Percentiles rank a stretch among this genome's conserved stretches.
Evolutionary conservation across 2,329 filamentous ascomycete species (phyloP).

Genomic region (Immersiporthe knoxdaviesiana): DNA sequence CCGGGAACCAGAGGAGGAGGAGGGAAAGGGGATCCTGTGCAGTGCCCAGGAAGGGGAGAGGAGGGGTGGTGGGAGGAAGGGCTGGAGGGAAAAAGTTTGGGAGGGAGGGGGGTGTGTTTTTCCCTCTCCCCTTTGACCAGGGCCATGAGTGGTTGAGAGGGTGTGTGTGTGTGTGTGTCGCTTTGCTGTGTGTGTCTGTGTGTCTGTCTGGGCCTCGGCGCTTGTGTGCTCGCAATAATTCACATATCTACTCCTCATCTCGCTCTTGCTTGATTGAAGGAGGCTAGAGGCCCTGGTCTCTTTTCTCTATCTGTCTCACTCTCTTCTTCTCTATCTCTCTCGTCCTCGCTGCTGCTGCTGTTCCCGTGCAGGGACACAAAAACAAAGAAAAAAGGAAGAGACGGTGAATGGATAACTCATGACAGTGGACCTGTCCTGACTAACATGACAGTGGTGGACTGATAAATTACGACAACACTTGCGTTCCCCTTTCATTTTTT

Average conservation of each 20-base stretch:
- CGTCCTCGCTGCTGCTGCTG: neutral
- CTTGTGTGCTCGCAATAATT: neutral
- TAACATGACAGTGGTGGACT: conserved; percentile 3
- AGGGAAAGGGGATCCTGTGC: neutral
- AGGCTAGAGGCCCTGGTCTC: neutral
- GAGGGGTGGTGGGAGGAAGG: neutral
- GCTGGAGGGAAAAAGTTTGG: neutral
- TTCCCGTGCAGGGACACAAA: neutral
- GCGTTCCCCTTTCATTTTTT: neutral
- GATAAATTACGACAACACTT: neutral
- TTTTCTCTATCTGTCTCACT: neutral
- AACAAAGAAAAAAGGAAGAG: neutral
- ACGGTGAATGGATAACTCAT: neutral
- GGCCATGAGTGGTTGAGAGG: neutral
- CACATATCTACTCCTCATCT: neutral
- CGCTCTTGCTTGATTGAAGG: neutral
- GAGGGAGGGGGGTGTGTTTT: neutral
- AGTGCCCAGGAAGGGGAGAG: neutral
- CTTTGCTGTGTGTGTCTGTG: neutral
- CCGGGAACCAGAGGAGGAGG: too few species aligned
- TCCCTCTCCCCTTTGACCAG: neutral
- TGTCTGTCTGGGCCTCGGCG: neutral
- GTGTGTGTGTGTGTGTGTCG: neutral
- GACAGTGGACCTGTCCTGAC: neutral
- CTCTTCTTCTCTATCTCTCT: neutral